These are phyloP conservation scores for Leishmania gerbilli DNA, from an alignment of 208 protist genomes.

Conservation along the genomic window DNA sequence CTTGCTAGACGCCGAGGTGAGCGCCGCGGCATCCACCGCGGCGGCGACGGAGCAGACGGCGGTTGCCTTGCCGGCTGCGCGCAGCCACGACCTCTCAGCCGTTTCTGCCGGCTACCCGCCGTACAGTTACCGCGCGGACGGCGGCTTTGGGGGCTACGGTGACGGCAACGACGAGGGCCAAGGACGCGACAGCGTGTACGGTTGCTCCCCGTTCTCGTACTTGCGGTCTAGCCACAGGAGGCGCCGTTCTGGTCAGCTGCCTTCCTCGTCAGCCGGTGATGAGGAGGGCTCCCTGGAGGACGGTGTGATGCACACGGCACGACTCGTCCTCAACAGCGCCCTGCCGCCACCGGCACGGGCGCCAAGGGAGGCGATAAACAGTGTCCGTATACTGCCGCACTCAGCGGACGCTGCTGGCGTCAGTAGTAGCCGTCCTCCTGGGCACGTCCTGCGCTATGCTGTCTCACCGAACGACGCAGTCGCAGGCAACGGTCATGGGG, in stretches of 20 bases:
- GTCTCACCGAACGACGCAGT: not conserved
- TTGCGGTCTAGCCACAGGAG: slow-evolving; percentile 2
- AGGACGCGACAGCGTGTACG: not conserved
- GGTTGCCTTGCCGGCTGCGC: not conserved
- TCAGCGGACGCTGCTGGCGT: not conserved
- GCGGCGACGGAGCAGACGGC: slow-evolving; percentile 9
- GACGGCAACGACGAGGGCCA: not conserved
- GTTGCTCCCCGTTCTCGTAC: slow-evolving; percentile 9
- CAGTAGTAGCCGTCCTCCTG: not conserved
- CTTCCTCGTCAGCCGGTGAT: not conserved
- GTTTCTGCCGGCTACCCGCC: not conserved
- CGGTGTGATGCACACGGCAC: slow-evolving; percentile 22
- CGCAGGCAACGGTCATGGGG: not conserved
- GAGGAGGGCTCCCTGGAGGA: not conserved
- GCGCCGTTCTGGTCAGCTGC: not conserved
- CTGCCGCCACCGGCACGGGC: slow-evolving; percentile 29
- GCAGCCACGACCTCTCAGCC: not conserved
- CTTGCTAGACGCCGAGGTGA: slow-evolving; percentile 21
- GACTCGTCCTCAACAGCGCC: slow-evolving; percentile 28
- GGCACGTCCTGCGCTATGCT: not conserved
- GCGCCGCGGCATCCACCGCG: slow-evolving; percentile 15
- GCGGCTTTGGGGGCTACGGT: not conserved
- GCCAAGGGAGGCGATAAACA: not conserved
- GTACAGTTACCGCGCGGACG: not conserved
- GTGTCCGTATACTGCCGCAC: not conserved